Percentiles rank a stretch among this genome's conserved stretches.
Conservation (phyloP, 1,284 basidiomycete genomes). For the Apiotrichum akiyoshidainum region DNA sequence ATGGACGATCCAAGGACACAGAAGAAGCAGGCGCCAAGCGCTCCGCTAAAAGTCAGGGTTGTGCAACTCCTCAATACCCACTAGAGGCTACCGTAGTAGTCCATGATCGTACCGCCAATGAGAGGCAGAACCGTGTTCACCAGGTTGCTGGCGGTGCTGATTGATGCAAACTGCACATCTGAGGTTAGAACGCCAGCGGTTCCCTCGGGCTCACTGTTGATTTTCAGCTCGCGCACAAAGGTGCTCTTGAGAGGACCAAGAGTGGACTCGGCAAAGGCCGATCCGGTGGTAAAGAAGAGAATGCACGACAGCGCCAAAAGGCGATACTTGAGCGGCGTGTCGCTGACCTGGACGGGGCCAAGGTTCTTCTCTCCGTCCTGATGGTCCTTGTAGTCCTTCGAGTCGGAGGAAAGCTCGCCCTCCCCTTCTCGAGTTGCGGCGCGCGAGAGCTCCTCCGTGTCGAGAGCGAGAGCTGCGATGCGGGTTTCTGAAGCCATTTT, state of each 20-base stretch:
- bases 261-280: conserved; percentile 31
- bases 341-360: not conserved
- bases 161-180: conserved; percentile 49
- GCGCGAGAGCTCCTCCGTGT: not conserved
- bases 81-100: conserved; percentile 48
- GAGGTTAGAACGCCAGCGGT: not conserved
- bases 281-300: conserved; percentile 40
- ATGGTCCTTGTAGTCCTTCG: not conserved
- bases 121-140: conserved; percentile 52
- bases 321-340: conserved; percentile 16
- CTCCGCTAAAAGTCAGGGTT: conserved; percentile 3
- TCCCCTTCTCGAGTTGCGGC: not conserved
- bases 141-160: conserved; percentile 46
- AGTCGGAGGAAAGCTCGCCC: not conserved
- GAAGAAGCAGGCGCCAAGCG: conserved; percentile 13
- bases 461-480: not conserved
- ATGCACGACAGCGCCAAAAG: conserved; percentile 32
- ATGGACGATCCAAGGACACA: conserved; percentile 37
- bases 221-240: conserved; percentile 37
- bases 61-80: not conserved
- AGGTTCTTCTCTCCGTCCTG: not conserved
- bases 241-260: conserved; percentile 48
- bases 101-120: conserved; percentile 51
- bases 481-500: not conserved
- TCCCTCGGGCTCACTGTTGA: conserved; percentile 32